phyloP scores from a whole-genome alignment of 192 early-diverging fungal species.

The Chytriomyces sp. region DNA sequence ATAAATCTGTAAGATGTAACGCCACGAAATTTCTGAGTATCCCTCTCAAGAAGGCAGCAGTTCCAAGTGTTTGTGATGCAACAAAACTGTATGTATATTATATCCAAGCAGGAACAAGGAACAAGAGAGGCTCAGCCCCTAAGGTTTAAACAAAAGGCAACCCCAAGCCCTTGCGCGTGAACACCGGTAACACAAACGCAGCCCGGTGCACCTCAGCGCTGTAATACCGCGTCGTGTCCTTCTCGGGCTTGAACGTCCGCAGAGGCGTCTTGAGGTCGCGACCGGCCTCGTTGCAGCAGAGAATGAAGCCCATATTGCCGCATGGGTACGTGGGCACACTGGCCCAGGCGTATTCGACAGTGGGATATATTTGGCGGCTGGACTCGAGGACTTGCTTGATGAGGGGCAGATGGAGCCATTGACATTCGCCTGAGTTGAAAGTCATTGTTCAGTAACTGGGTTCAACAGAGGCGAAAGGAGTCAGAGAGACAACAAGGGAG shows the following conservation, averaged over 20 bases:
- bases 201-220: slow-evolving; percentile 90
- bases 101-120: too few species aligned
- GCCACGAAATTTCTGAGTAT: too few species aligned
- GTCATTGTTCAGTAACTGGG: background rate
- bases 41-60: too few species aligned
- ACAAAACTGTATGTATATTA: too few species aligned
- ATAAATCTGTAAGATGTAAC: too few species aligned
- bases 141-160: too few species aligned
- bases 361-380: slow-evolving; percentile 82
- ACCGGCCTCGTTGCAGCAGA: slow-evolving; percentile 85
- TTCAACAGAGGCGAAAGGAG: background rate
- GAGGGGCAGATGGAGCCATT: slow-evolving; percentile 93
- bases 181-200: slow-evolving; percentile 90
- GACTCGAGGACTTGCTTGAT: slow-evolving; percentile 88
- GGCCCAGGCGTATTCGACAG: slow-evolving; percentile 91
- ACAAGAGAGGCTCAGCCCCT: too few species aligned
- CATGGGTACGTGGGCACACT: slow-evolving; percentile 97
- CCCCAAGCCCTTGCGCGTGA: slow-evolving; percentile 70
- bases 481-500: background rate
- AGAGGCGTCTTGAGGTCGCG: slow-evolving; percentile 76
- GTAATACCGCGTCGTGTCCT: slow-evolving; percentile 87
- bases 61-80: too few species aligned
- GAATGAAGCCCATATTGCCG: slow-evolving; percentile 95
- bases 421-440: slow-evolving; percentile 80
- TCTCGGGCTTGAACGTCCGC: slow-evolving; percentile 81